Base-by-base conservation (phyloP, 2,329 filamentous ascomycete species). In the Paecilomyces dactylethromorphus region DNA sequence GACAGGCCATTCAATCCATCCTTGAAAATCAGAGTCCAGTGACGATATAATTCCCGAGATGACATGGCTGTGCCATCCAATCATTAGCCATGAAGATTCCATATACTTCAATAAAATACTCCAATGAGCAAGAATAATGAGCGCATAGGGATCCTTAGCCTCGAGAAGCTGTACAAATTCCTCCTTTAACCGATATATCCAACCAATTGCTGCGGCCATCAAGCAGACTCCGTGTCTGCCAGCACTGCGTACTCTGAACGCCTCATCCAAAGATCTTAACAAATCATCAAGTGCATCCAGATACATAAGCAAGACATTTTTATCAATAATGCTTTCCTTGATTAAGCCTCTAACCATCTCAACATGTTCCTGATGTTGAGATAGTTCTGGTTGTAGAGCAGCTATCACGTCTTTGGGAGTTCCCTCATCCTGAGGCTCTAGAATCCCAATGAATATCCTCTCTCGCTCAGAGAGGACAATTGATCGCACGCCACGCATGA, bases 21-120 rank as follows among this genome's bases (percentile, higher is more conserved):
- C 32, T 3, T 62, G 58, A 56, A 64, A 67, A 2, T 63, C 64
- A 0, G 6, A 18, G 0, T 50, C 32, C 15, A 74, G 52, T 26
- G 55, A 71, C 2, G 22, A 49, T 3, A 56, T 59, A 53, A 73
- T 63, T 0, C 71, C 71, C 7, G n/a, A 26, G 0, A 74, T 45
- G 6, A 74, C 68, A 69, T 74, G 72, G 21, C 56, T 54, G 45
- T 68, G 65, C 72, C 72, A 74, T 2, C 66, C 70, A 11, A 57
- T 39, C 66, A 73, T 74, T 49, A 74, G 67, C 72, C 72, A 74
- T 0, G 59, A 58, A 0, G 62, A 60, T 10, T 64, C 56, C 71
- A 74, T 72, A 55, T 67, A 69, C 45, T 62, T 64, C 22, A 74
- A 53, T 4, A 74, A 39, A 6, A 73, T 63, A 39, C 62, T 65